Base-by-base conservation (phyloP, 129 eudicot species). In the Escallonia herrerae region DNA sequence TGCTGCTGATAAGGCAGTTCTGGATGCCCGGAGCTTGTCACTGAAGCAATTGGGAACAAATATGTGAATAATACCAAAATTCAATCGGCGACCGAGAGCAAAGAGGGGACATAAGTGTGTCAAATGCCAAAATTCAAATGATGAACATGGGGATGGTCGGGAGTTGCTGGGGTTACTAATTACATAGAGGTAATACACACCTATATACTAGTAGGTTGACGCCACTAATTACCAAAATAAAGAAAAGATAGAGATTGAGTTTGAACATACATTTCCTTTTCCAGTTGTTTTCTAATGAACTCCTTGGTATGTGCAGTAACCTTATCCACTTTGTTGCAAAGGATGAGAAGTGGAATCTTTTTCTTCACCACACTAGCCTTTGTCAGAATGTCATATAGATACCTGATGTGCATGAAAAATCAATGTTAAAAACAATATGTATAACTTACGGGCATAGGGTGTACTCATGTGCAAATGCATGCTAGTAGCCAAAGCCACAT, bases 271-370 rank as follows among this genome's bases (percentile, higher is more conserved):
- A 91, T 79, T 77, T 91, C 98, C 72, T 88, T 91, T 72, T 91
- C 96, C 56, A 91, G 89, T 78, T 91, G 98, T 77, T 83, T 91
- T 58, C 91, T 77, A 78, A 91, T 83, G 67, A 91, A 91, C 46
- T 91, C 98, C 79, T 85, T 83, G 40, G 98, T 83, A 75, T 91
- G 98, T 62, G 98, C 98, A 5, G 95, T 88, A 41, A 88, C 91
- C 77, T 91, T 88, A 73, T 91, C 98, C 63, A 90, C 90, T 81
- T 91, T 91, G 80, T 85, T 88, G 87, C 98, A 91, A 67, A 88
- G 85, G 41, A 91, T 76, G 52, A 91, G 87, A 48, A 91, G 72
- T 43, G 98, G 98, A 52, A 85, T 80, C 58, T 88, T 91, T 76
- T 69, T 79, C 89, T 83, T 88, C 48, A 91, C 90, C 58, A 85